These are phyloP conservation scores for Colletotrichum karsti DNA, from an alignment of 2,329 filamentous ascomycete species.

Conservation along the genomic window DNA sequence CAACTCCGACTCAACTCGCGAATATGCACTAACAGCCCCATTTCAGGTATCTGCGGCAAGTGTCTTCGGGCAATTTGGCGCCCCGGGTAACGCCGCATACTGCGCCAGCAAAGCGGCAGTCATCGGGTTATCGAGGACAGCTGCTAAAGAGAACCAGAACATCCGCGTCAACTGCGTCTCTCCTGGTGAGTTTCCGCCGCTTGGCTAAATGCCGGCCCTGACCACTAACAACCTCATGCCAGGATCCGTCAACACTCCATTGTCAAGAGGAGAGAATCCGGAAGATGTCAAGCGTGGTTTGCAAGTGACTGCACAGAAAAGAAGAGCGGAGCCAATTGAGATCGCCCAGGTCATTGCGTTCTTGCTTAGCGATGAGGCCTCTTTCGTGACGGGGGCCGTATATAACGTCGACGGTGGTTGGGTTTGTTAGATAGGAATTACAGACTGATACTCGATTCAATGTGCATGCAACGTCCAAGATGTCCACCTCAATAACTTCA, in stretches of 20 bases:
- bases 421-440: conserved; percentile 28
- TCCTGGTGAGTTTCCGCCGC: conserved; percentile 31
- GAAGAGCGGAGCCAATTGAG: conserved; percentile 33
- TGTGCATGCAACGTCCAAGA: too few species aligned
- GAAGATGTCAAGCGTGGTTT: neutral
- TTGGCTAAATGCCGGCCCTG: too few species aligned
- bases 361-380: conserved; percentile 35
- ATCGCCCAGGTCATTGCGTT: conserved; percentile 37
- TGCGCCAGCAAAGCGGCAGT: conserved; percentile 40
- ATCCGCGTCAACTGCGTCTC: conserved; percentile 36
- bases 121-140: conserved; percentile 37
- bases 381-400: conserved; percentile 34
- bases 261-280: neutral
- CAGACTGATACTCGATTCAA: too few species aligned
- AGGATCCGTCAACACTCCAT: conserved; percentile 10
- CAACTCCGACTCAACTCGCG: conserved; percentile 4
- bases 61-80: conserved; percentile 47
- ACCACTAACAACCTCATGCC: too few species aligned
- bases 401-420: conserved; percentile 23
- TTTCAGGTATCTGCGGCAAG: conserved; percentile 44
- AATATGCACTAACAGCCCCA: neutral
- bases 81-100: conserved; percentile 38
- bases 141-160: conserved; percentile 36
- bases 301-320: conserved; percentile 30
- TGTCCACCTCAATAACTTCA: too few species aligned